Conservation (phyloP, 2,329 filamentous ascomycete genomes). For the Colletotrichum horii region DNA sequence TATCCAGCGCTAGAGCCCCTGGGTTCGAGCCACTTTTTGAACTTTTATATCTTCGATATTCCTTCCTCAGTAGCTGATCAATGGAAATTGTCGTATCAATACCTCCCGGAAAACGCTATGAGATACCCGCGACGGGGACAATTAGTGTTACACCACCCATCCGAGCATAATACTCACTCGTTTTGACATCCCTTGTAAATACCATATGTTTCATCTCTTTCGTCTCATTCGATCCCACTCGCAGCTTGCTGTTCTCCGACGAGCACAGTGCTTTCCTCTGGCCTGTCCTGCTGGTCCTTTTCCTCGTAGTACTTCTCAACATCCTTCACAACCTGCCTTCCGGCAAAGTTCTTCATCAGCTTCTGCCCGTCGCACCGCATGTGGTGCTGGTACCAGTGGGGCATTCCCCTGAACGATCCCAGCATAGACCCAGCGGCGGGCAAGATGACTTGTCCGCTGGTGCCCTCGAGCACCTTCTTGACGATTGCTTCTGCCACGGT, state of each 20-base stretch:
- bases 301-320: constrained; percentile 42
- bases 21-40: not conserved
- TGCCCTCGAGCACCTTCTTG: constrained; percentile 61
- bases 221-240: not conserved
- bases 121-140: not conserved
- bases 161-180: not conserved
- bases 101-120: not conserved
- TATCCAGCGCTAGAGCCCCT: not conserved
- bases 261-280: constrained; percentile 41
- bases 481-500: constrained; percentile 70
- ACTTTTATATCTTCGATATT: not conserved
- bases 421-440: constrained; percentile 50
- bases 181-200: not conserved
- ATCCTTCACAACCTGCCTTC: constrained; percentile 53
- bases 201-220: not conserved
- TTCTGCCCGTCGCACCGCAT: constrained; percentile 48
- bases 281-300: constrained; percentile 28
- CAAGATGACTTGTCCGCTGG: constrained; percentile 61
- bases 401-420: constrained; percentile 54
- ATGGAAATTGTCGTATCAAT: not conserved
- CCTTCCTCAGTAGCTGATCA: not conserved
- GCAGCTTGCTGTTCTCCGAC: constrained; percentile 31
- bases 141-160: not conserved
- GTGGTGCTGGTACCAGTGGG: constrained; percentile 66
- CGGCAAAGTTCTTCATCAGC: constrained; percentile 49